Evolutionary conservation across 2,329 filamentous ascomycete species (phyloP).

Genomic region (Colletotrichum higginsianum): DNA sequence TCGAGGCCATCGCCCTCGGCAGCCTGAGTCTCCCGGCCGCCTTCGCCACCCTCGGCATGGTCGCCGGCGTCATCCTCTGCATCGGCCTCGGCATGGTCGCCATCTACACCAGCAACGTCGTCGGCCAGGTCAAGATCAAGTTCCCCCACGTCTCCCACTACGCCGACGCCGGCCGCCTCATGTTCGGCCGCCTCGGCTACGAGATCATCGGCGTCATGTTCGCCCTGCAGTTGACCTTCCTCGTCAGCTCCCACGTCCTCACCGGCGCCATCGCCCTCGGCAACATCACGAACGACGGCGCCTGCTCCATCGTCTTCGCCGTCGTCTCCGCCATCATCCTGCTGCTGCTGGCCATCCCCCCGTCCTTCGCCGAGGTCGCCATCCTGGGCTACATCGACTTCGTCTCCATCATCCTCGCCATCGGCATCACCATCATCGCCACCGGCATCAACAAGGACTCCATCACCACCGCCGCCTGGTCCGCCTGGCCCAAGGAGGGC

Average conservation of each 20-base stretch:
- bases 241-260: conserved; percentile 79
- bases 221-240: conserved; percentile 76
- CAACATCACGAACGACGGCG: conserved; percentile 70
- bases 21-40: conserved; percentile 65
- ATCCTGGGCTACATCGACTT: conserved; percentile 70
- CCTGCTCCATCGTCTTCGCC: conserved; percentile 62
- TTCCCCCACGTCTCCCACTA: conserved; percentile 75
- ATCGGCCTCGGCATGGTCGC: conserved; percentile 55
- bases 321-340: conserved; percentile 63
- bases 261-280: conserved; percentile 80
- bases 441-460: conserved; percentile 64
- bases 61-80: conserved; percentile 55
- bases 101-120: conserved; percentile 58
- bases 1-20: conserved; percentile 71
- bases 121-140: conserved; percentile 63
- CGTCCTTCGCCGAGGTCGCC: conserved; percentile 65
- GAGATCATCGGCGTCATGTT: conserved; percentile 75
- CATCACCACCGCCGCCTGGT: conserved; percentile 54
- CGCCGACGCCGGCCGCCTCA: conserved; percentile 75
- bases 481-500: conserved; percentile 61
- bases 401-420: conserved; percentile 73
- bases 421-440: conserved; percentile 77
- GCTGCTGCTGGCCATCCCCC: conserved; percentile 62
- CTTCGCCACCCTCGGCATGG: conserved; percentile 69
- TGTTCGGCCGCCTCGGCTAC: conserved; percentile 72